Percentiles rank a stretch among this genome's conserved stretches.
phyloP scores from a whole-genome alignment of 306 rosid genomes.

The Quercus wislizeni region DNA sequence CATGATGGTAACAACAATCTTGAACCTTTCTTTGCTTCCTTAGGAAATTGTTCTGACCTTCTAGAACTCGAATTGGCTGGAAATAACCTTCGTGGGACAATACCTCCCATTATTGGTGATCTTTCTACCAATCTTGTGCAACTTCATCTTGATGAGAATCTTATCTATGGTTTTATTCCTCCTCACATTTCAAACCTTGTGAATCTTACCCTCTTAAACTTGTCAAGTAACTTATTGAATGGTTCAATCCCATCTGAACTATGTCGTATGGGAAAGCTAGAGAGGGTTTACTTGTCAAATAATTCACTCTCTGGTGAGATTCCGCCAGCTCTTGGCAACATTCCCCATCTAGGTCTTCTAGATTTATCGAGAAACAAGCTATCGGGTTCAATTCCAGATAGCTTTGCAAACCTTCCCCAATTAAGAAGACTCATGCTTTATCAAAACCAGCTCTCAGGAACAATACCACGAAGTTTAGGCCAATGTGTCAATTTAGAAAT shows the following conservation, averaged over 20 bases:
- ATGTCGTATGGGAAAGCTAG: slow-evolving; percentile 55
- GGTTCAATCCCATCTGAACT: slow-evolving; percentile 73
- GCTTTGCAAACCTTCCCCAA: slow-evolving; percentile 78
- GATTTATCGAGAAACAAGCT: slow-evolving; percentile 81
- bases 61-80: slow-evolving; percentile 87
- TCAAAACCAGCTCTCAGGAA: slow-evolving; percentile 70
- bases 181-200: slow-evolving; percentile 71
- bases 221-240: slow-evolving; percentile 71
- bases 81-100: slow-evolving; percentile 68
- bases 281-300: slow-evolving; percentile 69
- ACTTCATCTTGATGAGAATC: slow-evolving; percentile 65
- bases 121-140: slow-evolving; percentile 63
- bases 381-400: slow-evolving; percentile 80
- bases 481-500: slow-evolving; percentile 78
- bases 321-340: slow-evolving; percentile 64
- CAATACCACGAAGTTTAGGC: slow-evolving; percentile 77
- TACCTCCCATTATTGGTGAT: slow-evolving; percentile 70
- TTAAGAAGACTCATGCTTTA: slow-evolving; percentile 73
- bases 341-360: slow-evolving; percentile 72
- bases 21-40: slow-evolving; percentile 73
- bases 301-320: slow-evolving; percentile 85
- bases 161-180: slow-evolving; percentile 68
- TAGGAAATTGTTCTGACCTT: slow-evolving; percentile 54
- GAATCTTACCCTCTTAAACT: slow-evolving; percentile 70
- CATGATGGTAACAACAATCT: slow-evolving; percentile 79